Conservation (phyloP, 2,329 filamentous ascomycete genomes). For the Cladophialophora yegresii region DNA sequence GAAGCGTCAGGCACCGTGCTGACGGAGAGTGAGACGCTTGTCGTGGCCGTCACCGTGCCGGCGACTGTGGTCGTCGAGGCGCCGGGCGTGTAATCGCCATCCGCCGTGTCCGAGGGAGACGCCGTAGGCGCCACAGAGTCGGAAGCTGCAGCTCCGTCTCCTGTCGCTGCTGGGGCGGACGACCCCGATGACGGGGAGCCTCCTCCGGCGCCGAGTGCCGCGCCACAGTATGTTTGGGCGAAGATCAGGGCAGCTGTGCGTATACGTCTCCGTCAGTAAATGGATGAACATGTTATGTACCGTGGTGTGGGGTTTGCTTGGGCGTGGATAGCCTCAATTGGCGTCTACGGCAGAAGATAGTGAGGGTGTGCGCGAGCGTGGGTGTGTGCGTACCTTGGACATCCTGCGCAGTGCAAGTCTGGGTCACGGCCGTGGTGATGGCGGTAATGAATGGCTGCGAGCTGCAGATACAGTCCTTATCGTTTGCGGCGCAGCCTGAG, state of each 20-base stretch:
- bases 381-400: slow-evolving; percentile 16
- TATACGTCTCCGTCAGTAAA: neutral
- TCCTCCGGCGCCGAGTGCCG: slow-evolving; percentile 5
- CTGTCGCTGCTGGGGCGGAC: neutral
- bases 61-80: slow-evolving; percentile 26
- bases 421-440: slow-evolving; percentile 27
- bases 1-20: slow-evolving; percentile 7
- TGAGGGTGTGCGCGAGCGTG: no score
- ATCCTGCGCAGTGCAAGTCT: slow-evolving; percentile 23
- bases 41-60: slow-evolving; percentile 19
- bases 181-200: neutral
- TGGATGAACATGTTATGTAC: neutral
- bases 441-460: slow-evolving; percentile 26
- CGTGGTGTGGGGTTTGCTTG: neutral
- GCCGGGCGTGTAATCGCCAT: neutral
- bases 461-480: slow-evolving; percentile 27
- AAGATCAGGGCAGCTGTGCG: slow-evolving; percentile 22
- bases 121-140: neutral
- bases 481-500: slow-evolving; percentile 21
- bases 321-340: no score
- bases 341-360: no score
- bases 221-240: slow-evolving; percentile 24
- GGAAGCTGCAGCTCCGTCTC: neutral
- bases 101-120: neutral
- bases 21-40: slow-evolving; percentile 4